Evolutionary conservation across 1,284 basidiomycete species (phyloP).

Genomic region (Leccinum angustisporum): DNA sequence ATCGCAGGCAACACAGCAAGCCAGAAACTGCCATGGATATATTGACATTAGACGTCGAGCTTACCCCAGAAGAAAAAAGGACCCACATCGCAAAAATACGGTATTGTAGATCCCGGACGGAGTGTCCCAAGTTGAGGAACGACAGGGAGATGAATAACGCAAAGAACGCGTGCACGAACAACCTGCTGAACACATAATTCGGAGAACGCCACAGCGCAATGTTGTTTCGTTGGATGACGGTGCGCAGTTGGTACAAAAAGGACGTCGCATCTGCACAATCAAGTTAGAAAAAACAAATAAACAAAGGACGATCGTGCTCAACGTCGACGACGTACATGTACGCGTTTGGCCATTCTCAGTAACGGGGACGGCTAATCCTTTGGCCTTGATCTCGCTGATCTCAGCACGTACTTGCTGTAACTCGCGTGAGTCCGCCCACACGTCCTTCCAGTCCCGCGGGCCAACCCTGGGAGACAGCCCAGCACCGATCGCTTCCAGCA

Average conservation of each 20-base stretch:
- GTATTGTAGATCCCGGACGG: constrained; percentile 77
- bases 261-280: constrained; percentile 65
- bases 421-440: constrained; percentile 65
- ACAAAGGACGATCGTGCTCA: not conserved
- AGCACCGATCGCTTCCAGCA: constrained; percentile 75
- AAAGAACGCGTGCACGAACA: constrained; percentile 78
- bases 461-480: constrained; percentile 66
- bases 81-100: constrained; percentile 76
- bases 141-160: constrained; percentile 81
- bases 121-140: constrained; percentile 75
- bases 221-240: constrained; percentile 75
- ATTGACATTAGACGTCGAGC: constrained; percentile 1
- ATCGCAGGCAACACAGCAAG: constrained; percentile 71
- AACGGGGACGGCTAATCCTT: constrained; percentile 41
- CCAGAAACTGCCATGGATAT: constrained; percentile 54
- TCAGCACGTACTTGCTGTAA: constrained; percentile 39
- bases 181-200: constrained; percentile 80
- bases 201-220: constrained; percentile 80
- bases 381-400: constrained; percentile 46
- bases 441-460: constrained; percentile 74
- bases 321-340: constrained; percentile 42
- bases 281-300: not conserved
- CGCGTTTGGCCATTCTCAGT: constrained; percentile 41
- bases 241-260: constrained; percentile 76
- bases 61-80: not conserved